phyloP scores from a whole-genome alignment of 1,284 basidiomycete genomes.

The Naganishia sp. region DNA sequence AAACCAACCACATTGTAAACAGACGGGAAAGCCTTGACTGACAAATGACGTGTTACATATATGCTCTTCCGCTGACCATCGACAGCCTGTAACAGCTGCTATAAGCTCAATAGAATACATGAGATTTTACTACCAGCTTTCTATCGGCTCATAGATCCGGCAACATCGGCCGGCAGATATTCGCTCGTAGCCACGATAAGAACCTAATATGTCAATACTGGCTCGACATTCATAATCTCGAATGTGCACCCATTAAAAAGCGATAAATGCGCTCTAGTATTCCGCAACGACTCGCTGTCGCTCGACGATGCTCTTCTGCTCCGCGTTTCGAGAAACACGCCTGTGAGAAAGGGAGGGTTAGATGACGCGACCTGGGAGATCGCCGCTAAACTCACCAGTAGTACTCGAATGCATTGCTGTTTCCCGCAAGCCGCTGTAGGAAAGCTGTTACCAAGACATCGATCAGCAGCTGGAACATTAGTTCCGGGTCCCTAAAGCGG shows the following conservation, averaged over 20 bases:
- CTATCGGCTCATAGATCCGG: too few relatives aligned
- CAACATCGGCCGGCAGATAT: neutral
- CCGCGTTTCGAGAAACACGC: conserved; percentile 53
- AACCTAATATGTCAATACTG: too few relatives aligned
- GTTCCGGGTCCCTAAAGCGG: neutral
- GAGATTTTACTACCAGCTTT: too few relatives aligned
- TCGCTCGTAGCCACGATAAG: too few relatives aligned
- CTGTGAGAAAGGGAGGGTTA: conserved; percentile 32
- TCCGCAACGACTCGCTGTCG: conserved; percentile 42
- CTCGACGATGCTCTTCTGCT: conserved; percentile 55
- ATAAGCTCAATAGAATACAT: too few relatives aligned
- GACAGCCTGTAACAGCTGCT: too few relatives aligned
- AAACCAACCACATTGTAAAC: conserved; percentile 23
- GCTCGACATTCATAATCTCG: too few relatives aligned
- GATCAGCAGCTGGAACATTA: neutral
- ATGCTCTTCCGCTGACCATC: neutral
- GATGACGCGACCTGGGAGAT: neutral
- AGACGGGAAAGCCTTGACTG: neutral
- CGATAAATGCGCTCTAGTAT: conserved; percentile 1
- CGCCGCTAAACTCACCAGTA: conserved; percentile 67
- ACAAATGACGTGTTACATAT: conserved; percentile 4
- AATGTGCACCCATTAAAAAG: too few relatives aligned
- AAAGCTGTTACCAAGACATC: conserved; percentile 39
- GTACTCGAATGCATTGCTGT: conserved; percentile 78
- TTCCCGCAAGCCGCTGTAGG: conserved; percentile 65